Percentiles rank a stretch among this genome's conserved stretches.
Conservation (phyloP, 1,284 basidiomycete species). For the Pascua sp. region DNA sequence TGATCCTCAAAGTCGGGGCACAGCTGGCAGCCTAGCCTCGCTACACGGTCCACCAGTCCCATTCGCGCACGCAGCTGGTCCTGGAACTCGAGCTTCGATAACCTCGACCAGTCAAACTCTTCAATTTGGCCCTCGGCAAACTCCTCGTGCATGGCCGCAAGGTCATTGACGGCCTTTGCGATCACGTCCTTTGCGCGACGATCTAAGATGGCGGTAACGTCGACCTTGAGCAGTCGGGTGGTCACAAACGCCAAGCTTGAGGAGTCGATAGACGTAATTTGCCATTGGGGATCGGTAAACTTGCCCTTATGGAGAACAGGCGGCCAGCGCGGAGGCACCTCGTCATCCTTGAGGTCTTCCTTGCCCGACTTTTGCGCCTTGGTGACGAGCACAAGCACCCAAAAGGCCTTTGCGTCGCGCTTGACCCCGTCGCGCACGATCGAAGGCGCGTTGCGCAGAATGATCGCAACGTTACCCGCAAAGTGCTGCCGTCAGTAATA, state of each 20-base stretch:
- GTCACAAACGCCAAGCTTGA: constrained; percentile 77
- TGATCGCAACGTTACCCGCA: constrained; percentile 65
- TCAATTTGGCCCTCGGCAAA: constrained; percentile 55
- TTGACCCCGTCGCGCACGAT: constrained; percentile 51
- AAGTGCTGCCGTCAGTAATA: constrained; percentile 62
- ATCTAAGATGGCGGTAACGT: constrained; percentile 55
- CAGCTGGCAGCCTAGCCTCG: constrained; percentile 55
- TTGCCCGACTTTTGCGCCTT: constrained; percentile 59
- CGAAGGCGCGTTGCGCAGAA: constrained; percentile 67
- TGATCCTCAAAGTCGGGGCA: constrained; percentile 67
- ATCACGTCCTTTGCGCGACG: constrained; percentile 58
- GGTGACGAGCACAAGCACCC: constrained; percentile 70
- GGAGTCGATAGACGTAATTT: constrained; percentile 65
- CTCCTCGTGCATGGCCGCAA: constrained; percentile 58
- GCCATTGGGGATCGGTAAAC: constrained; percentile 62
- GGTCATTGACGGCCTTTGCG: constrained; percentile 32
- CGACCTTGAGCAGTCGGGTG: constrained; percentile 68
- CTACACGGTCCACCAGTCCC: constrained; percentile 53
- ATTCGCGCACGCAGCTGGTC: constrained; percentile 68
- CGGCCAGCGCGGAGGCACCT: constrained; percentile 72
- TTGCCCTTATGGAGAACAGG: constrained; percentile 55
- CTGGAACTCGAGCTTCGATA: constrained; percentile 87
- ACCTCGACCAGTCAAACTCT: constrained; percentile 79
- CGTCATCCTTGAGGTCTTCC: constrained; percentile 59
- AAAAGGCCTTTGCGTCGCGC: constrained; percentile 55